Conservation (phyloP, 2,329 filamentous ascomycete genomes). For the Emericellopsis cladophorae region DNA sequence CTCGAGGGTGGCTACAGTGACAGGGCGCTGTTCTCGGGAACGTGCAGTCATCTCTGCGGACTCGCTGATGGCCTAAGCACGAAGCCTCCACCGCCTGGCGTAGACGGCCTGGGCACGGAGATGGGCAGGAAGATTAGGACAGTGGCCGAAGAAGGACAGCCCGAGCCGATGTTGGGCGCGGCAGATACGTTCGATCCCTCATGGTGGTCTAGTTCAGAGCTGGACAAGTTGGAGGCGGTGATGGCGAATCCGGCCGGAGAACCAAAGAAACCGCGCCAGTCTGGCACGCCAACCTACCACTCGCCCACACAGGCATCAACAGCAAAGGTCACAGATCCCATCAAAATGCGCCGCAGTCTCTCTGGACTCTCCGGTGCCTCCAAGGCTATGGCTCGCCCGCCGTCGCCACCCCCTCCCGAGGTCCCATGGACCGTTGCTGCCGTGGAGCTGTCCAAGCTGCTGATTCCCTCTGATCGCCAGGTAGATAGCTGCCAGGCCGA, state of each 20-base stretch:
- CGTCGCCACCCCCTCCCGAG: slow-evolving; percentile 62
- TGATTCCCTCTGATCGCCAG: slow-evolving; percentile 66
- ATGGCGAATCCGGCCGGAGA: slow-evolving; percentile 35
- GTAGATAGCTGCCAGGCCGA: slow-evolving; percentile 66
- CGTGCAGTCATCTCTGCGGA: slow-evolving; percentile 81
- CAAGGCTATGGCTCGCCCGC: slow-evolving; percentile 18
- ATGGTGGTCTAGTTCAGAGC: slow-evolving; percentile 57
- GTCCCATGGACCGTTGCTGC: slow-evolving; percentile 80
- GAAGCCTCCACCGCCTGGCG: slow-evolving; percentile 26
- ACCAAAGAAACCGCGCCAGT: slow-evolving; percentile 39
- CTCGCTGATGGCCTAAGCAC: slow-evolving; percentile 23
- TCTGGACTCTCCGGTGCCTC: slow-evolving; percentile 31
- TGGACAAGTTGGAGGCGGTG: slow-evolving; percentile 57
- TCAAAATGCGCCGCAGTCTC: slow-evolving; percentile 50
- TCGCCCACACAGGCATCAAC: slow-evolving; percentile 81
- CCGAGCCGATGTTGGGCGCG: slow-evolving; percentile 9
- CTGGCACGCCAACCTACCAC: slow-evolving; percentile 60
- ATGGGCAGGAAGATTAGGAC: slow-evolving; percentile 41
- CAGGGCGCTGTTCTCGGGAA: slow-evolving; percentile 74
- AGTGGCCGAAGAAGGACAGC: slow-evolving; percentile 15
- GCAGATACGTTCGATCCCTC: slow-evolving; percentile 45
- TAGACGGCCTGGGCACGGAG: slow-evolving; percentile 37
- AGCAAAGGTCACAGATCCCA: slow-evolving; percentile 61
- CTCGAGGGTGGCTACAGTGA: slow-evolving; percentile 95
- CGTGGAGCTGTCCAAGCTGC: slow-evolving; percentile 66